phyloP scores from a whole-genome alignment of 2,329 filamentous ascomycete genomes.

The Aurifilum marmelostoma region DNA sequence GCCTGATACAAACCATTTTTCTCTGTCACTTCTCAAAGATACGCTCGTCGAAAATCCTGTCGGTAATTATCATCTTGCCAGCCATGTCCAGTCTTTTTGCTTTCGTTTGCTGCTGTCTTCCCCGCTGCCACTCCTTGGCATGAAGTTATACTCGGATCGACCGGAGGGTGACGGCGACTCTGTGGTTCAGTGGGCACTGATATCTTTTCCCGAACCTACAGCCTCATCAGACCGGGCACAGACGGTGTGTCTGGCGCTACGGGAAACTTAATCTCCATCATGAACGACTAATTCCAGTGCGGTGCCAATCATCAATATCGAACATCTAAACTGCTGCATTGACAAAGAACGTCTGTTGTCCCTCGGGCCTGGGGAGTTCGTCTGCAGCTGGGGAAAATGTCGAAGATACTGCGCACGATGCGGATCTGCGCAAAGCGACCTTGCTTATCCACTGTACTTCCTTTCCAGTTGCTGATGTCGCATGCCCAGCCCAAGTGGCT shows the following conservation, averaged over 20 bases:
- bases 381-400: slow-evolving; percentile 8
- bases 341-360: slow-evolving; percentile 9
- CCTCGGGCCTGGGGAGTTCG: background rate
- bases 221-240: background rate
- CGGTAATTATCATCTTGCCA: background rate
- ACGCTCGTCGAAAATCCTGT: background rate
- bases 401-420: background rate
- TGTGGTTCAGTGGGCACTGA: no score
- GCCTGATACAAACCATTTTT: no score
- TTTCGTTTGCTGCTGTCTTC: no score
- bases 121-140: no score
- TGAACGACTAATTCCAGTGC: background rate
- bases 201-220: background rate
- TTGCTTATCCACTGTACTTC: slow-evolving; percentile 23
- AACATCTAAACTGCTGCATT: slow-evolving; percentile 4
- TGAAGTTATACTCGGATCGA: no score
- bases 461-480: slow-evolving; percentile 52
- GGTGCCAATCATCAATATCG: background rate
- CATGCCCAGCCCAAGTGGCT: slow-evolving; percentile 41
- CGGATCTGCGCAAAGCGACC: background rate
- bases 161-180: no score
- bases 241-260: background rate
- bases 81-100: background rate
- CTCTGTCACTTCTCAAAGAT: no score
- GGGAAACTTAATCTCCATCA: slow-evolving; percentile 14